Base-by-base conservation (phyloP, 768 basidiomycete species). In the Lyophyllum atratum region DNA sequence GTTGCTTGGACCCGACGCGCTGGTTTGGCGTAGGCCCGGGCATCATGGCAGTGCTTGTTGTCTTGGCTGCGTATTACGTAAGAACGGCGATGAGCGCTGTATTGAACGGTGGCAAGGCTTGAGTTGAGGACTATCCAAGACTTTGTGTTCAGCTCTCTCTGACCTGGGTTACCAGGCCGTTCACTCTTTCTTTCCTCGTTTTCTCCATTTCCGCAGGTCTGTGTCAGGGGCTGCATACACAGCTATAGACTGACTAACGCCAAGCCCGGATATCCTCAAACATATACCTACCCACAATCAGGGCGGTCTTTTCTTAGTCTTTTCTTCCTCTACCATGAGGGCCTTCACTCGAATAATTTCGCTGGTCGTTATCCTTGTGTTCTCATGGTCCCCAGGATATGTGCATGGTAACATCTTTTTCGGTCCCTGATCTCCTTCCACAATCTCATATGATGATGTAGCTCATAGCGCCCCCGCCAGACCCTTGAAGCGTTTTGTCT, bases 401-500 rank as follows among this genome's bases (percentile, higher is more conserved):
- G 64, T 65, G 29, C 54, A 69, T 54, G 76, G 79, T 77, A 66
- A 59, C 56, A 60, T 50, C 26, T 14, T 44, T 21, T 25, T 39
- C 24, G 45, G 40, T 49, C 26, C 45, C 45, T 52, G 21, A 42
- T 47, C 33, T 43, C 29, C 31, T 56, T 29, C 37, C 37, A 56
- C 49, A 28, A 48, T 44, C 45, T 61, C 25, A 59, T 43, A 8
- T 10, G 28, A 44, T 25, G 49, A 51, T 34, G 45, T 62, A 85
- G 85, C 81, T 40, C 77, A 78, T 64, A 83, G 80, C 65, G 61
- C 74, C 33, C 73, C 76, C 56, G 74, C 76, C 57, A 69, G 78
- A 48, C 80, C 80, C 29, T 57, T 86, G 59, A 83, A 79, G 63
- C 72, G 78, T 58, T 64, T 84, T 19, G 77, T 71, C 21, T 74